phyloP scores from a whole-genome alignment of 768 basidiomycete genomes.

The Agaricus subrufescens region DNA sequence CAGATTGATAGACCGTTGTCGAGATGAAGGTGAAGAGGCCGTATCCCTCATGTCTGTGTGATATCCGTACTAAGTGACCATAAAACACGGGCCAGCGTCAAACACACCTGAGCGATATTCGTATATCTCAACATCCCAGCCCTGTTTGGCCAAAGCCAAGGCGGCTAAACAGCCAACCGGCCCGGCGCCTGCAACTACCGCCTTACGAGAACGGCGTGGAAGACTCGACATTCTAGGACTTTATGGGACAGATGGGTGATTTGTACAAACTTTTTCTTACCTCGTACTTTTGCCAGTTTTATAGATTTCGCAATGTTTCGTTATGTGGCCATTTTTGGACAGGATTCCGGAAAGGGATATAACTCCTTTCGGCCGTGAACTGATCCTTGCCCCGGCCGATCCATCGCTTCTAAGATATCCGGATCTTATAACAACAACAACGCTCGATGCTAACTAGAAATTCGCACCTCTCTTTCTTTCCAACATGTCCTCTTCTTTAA shows the following conservation, averaged over 20 bases:
- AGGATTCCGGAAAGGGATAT: constrained; percentile 3
- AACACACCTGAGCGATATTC: constrained; percentile 72
- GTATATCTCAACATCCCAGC: constrained; percentile 79
- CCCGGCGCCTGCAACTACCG: constrained; percentile 80
- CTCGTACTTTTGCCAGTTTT: too few species aligned
- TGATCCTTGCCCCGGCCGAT: constrained; percentile 9
- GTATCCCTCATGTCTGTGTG: constrained; percentile 67
- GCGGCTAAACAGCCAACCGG: constrained; percentile 94
- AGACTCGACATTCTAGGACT: constrained; percentile 11
- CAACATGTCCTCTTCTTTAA: constrained; percentile 18
- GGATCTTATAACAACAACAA: too few species aligned
- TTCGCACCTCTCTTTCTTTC: constrained; percentile 1
- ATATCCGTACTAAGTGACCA: constrained; percentile 5
- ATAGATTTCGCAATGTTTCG: constrained; percentile 1
- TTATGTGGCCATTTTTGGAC: background rate
- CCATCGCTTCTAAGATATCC: background rate
- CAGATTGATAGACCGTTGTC: constrained; percentile 92
- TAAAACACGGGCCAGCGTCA: constrained; percentile 6
- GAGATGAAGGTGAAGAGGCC: constrained; percentile 56
- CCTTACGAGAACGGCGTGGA: constrained; percentile 30
- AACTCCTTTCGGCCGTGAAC: constrained; percentile 1
- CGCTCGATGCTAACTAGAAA: background rate
- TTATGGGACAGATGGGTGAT: constrained; percentile 7
- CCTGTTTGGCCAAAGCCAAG: constrained; percentile 77
- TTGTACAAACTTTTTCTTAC: background rate